Conservation (phyloP, 805 yeast genomes). For the Ogataea sp. region DNA sequence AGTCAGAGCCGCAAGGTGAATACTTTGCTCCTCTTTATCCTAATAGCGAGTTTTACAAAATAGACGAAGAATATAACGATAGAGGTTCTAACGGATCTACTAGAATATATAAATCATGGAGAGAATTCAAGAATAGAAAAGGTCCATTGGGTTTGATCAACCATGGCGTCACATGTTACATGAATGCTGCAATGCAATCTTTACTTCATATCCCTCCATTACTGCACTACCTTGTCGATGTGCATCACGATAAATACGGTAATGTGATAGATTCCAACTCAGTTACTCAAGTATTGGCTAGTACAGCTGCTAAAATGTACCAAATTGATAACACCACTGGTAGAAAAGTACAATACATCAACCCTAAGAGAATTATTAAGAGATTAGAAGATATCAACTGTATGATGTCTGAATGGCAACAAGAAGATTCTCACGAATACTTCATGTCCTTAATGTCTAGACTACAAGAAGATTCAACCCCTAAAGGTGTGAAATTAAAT, state of each 20-base stretch:
- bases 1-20: no score
- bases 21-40: constrained; percentile 13
- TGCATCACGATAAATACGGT: constrained; percentile 45
- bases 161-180: constrained; percentile 94
- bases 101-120: constrained; percentile 68
- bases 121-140: constrained; percentile 35
- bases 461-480: constrained; percentile 87
- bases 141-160: constrained; percentile 75
- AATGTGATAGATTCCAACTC: constrained; percentile 41
- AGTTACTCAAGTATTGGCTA: constrained; percentile 61
- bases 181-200: constrained; percentile 91
- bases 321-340: constrained; percentile 34
- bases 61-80: constrained; percentile 52
- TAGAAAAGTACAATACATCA: constrained; percentile 40
- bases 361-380: constrained; percentile 67
- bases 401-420: constrained; percentile 97
- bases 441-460: constrained; percentile 86
- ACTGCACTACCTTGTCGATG: constrained; percentile 70
- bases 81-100: constrained; percentile 53
- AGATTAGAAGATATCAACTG: constrained; percentile 80
- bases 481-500: constrained; percentile 78
- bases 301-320: constrained; percentile 66
- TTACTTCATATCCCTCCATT: constrained; percentile 87
- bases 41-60: constrained; percentile 40
- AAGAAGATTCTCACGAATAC: constrained; percentile 96